A percentile compares a stretch with the other conserved stretches of the same genome.
These are phyloP conservation scores for Dichotomocladium elegans DNA, from an alignment of 371 early-diverging fungal species.

Conservation along the genomic window DNA sequence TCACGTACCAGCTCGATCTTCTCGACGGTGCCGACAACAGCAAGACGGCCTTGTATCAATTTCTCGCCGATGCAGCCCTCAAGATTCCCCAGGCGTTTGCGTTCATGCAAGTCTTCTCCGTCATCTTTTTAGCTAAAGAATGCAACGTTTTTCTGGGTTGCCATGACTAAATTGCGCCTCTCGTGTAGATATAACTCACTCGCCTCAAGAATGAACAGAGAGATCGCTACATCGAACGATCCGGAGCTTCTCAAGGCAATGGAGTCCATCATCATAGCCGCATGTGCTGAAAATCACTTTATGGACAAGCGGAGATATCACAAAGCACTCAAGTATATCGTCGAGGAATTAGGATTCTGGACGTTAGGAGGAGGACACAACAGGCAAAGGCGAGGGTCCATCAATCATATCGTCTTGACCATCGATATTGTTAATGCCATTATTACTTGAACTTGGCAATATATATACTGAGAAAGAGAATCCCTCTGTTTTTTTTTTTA, in stretches of 20 bases:
- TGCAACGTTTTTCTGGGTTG: constrained; percentile 16
- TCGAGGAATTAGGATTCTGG: neutral
- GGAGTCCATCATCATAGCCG: constrained; percentile 66
- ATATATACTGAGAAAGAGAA: too few relatives aligned
- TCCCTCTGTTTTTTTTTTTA: too few relatives aligned
- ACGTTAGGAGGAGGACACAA: neutral
- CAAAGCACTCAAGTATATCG: neutral
- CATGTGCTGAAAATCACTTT: constrained; percentile 37
- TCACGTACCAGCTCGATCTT: neutral
- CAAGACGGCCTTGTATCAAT: constrained; percentile 58
- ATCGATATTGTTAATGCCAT: neutral
- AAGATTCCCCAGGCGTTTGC: constrained; percentile 74
- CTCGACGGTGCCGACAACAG: neutral
- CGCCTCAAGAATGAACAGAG: constrained; percentile 68
- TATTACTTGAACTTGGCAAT: constrained; percentile 1
- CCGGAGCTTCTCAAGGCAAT: constrained; percentile 60
- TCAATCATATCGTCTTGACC: neutral
- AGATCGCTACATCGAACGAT: constrained; percentile 60
- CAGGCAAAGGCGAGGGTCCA: neutral
- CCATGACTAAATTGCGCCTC: constrained; percentile 62
- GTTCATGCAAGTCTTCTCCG: constrained; percentile 59
- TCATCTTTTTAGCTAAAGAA: neutral
- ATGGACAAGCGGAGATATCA: neutral
- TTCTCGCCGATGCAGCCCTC: constrained; percentile 72
- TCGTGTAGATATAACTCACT: constrained; percentile 56